Evolutionary conservation across 1,284 basidiomycete species (phyloP), one percentile per base, ranked within the genome.

Genomic region (Trichosporon faecale): DNA sequence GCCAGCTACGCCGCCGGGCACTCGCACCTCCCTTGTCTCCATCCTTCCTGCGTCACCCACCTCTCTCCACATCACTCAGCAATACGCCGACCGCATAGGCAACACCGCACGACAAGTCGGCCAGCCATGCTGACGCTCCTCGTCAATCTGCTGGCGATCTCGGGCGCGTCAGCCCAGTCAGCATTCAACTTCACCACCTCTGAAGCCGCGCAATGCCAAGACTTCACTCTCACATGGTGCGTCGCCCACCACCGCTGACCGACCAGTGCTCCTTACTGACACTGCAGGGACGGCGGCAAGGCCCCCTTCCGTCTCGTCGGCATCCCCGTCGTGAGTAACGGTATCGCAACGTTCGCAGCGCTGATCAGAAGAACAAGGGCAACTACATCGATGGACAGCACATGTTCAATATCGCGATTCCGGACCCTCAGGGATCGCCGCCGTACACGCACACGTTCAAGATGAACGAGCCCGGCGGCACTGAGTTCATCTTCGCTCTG

Each of bases 391-490:
- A 68, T 14, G 49, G 68, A 3, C 79, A 77, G 1, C 68, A 69
- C 18, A 79, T 82, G 67, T 57, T 73, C 61, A 82, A 81, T 67
- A 72, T 81, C 27, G 70, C 80, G 21, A 74, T 82, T n/a, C 79
- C 79, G 0, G 70, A 61, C 16, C 57, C 68, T 3, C 61, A 70
- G 8, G 69, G 72, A 7, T 40, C 31, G 5, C 71, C 77, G 0
- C 72, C 72, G 5, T 73, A 69, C 61, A 37, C 18, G 14, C 74
- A 78, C 66, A 76, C 75, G 3, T 77, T 80, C 65, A 60, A 66
- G 9, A 71, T 82, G 35, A 68, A 72, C 21, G 73, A 80, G 68
- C 80, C 80, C 0, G 67, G 74, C 2, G 78, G 77, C 12, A 66
- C 80, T 57, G 68, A 79, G 66, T 77, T 82, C 46, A 35, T 81